Base-by-base conservation (phyloP, 225 moss, liverwort and hornwort species). In the Rhytidiadelphus loreus region DNA sequence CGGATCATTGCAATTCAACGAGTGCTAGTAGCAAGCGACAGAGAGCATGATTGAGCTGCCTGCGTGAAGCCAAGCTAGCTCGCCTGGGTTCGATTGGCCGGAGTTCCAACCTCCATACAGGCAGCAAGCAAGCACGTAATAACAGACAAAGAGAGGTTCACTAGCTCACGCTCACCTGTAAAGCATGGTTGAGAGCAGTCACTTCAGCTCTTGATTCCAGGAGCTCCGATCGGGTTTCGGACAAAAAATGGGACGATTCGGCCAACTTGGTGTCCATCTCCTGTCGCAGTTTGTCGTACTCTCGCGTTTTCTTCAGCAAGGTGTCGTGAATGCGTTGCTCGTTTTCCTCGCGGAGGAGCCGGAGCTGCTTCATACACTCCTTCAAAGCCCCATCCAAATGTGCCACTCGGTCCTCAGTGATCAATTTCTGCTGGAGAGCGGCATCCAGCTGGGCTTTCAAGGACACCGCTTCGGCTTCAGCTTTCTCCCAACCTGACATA, bases 371-470 rank as follows among this genome's bases (percentile, higher is more conserved):
- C 95, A 95, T 92, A 55, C 94, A 93, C 90, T 95, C 95, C 87
- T 94, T 95, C 86, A 95, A 86, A 37, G 95, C 95, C 59, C 95
- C 95, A 77, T 95, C 95, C 89, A 95, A 85, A 86, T 95, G 95
- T 24, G 94, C 90, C 62, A 92, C 95, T 66, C 94, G 92, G 82
- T 92, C 95, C 90, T 95, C 94, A 15, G 92, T 91, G 32, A 94
- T 93, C 85, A 93, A 60, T 86, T 95, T 95, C 84, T 94, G 93
- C 60, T 95, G 95, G 35, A 94, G 86, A 29, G 94, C 93, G n/a
- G 82, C 90, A 86, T 95, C 95, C 16, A 94, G 90, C 80, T 95
- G 95, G 25, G 90, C 57, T 90, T 95, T 95, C 73, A 95, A 81
- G 5, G 94, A 88, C 61, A 93, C 91, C 43, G 95, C 95, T 83